Base-by-base conservation (phyloP, 768 basidiomycete species). In the Xerocomellus dryophilus region DNA sequence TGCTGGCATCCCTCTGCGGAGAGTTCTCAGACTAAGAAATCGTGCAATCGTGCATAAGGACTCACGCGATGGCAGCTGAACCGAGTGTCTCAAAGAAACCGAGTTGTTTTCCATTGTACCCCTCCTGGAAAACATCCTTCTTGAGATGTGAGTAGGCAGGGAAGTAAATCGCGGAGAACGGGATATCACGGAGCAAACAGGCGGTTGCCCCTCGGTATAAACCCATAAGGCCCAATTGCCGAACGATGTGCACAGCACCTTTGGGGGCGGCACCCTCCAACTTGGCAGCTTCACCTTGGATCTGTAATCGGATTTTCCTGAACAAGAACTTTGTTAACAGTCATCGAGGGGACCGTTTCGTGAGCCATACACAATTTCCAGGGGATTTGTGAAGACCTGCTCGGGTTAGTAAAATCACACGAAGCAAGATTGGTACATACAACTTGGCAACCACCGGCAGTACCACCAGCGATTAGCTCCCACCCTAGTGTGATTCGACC, bases 371-470 rank as follows among this genome's bases (percentile, higher is more conserved):
- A 93, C 90, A 72, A 95, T 95, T 73, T 96, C 93, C 55, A 99
- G 74, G 42, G 97, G 97, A 70, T 98, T 99, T 29, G 97, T 99
- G 68, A 99, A 98, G 50, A 96, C 76, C 94, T 98, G 60, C 14
- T 46, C 10, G 45, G 20, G 8, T 69, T 32, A 66, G 65, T 56
- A 52, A 39, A 29, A 8, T 54, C 39, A 48, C 56, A 54, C 27
- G 50, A 43, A 58, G 31, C 25, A 46, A 49, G 27, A 20, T 43
- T 27, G 36, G 25, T 48, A 84, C 91, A 58, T 71, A 97, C 95
- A 66, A 99, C 97, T 86, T 99, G 97, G 68, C 92, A 95, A 65
- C 88, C 97, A 67, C 97, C 97, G 36, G 97, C 97, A 35, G 81
- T 76, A 62, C 89, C 97, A 74, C 97, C 97, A 32, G 96, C 96